Evolutionary conservation across 1,139 yeast species (phyloP).

Genomic region (Magnusiomyces fungicola): DNA sequence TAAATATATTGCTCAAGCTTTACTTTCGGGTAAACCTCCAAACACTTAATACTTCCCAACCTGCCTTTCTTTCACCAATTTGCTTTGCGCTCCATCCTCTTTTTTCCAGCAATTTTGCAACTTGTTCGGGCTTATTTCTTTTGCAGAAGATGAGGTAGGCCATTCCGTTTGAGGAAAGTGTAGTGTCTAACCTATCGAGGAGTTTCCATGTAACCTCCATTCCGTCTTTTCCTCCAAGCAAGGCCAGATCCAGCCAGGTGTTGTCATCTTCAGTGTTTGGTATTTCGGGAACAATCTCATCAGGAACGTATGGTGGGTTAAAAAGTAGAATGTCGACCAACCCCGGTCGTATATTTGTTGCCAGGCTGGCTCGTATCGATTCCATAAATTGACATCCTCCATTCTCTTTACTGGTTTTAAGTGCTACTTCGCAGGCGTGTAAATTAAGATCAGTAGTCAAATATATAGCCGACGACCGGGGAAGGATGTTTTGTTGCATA

Average conservation of each 20-base stretch:
- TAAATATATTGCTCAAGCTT: too few relatives aligned
- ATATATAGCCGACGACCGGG: constrained; percentile 40
- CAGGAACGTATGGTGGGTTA: constrained; percentile 96
- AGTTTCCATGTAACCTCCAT: constrained; percentile 74
- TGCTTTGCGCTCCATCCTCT: constrained; percentile 50
- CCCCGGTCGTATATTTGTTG: constrained; percentile 41
- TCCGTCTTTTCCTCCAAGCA: constrained; percentile 83
- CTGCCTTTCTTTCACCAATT: constrained; percentile 68
- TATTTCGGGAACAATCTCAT: constrained; percentile 44
- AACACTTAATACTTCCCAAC: constrained; percentile 91
- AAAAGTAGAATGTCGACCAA: constrained; percentile 66
- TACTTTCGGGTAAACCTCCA: constrained; percentile 23
- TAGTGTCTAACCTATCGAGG: constrained; percentile 43
- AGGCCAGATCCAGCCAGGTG: constrained; percentile 77
- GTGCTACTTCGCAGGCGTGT: constrained; percentile 56
- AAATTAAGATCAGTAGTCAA: constrained; percentile 76
- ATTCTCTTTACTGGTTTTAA: constrained; percentile 46
- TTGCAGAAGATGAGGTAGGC: constrained; percentile 88
- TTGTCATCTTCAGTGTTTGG: constrained; percentile 39
- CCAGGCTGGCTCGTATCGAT: constrained; percentile 49
- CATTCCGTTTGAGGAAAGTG: constrained; percentile 50
- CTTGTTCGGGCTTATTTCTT: constrained; percentile 65
- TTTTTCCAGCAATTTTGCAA: constrained; percentile 42
- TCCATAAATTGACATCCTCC: constrained; percentile 42
- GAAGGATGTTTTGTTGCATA: constrained; percentile 43